Percentiles rank a stretch among this genome's conserved stretches.
Evolutionary conservation across 805 yeast species (phyloP).

Genomic region (Candida jianshihensis): DNA sequence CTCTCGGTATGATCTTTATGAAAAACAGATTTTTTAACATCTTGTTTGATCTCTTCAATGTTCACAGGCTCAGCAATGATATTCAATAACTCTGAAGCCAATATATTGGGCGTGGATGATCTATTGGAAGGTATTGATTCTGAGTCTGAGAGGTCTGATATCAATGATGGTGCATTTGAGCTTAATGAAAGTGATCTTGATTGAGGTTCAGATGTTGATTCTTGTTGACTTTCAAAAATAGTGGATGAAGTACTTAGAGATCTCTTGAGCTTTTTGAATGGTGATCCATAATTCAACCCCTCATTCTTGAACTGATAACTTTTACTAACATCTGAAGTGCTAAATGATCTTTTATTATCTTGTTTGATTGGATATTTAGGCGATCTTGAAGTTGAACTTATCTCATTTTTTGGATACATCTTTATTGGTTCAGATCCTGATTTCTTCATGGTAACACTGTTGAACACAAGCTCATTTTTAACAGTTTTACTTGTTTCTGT

Average conservation of each 20-base stretch:
- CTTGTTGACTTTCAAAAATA: too few species aligned
- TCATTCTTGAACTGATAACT: neutral
- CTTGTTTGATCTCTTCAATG: neutral
- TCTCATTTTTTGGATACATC: too few species aligned
- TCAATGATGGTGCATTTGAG: slow-evolving; percentile 5
- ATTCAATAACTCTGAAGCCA: neutral
- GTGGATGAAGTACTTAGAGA: neutral
- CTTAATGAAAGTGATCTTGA: slow-evolving; percentile 7
- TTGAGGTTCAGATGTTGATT: neutral
- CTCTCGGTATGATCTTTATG: slow-evolving; percentile 6
- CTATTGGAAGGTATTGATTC: neutral
- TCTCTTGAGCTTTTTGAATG: neutral
- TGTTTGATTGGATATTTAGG: too few species aligned
- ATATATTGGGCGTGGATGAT: neutral
- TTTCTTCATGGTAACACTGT: neutral
- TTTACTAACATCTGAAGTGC: too few species aligned
- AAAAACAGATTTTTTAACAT: neutral
- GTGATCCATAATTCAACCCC: too few species aligned
- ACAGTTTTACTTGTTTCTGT: neutral
- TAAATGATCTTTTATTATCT: too few species aligned
- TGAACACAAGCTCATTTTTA: too few species aligned
- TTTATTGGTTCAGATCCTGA: neutral
- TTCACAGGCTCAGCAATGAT: neutral
- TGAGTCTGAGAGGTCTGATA: slow-evolving; percentile 6
- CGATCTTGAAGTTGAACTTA: too few species aligned